Conservation (phyloP, 1,284 basidiomycete genomes). For the Inonotus hispidus region DNA sequence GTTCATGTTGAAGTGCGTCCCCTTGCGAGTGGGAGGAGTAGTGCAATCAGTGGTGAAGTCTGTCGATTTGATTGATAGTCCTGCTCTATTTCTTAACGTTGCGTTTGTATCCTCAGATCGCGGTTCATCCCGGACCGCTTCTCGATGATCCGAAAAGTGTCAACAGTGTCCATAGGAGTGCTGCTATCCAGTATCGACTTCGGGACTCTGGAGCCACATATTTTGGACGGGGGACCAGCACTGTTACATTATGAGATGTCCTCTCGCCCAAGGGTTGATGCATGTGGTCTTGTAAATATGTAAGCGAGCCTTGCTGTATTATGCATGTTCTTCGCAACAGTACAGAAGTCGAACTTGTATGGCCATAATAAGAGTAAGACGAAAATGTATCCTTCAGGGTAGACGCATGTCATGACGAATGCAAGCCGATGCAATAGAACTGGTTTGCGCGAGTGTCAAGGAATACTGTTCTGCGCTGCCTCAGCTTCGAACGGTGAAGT, state of each 20-base stretch:
- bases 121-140: conserved; percentile 52
- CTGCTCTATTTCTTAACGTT: conserved; percentile 2
- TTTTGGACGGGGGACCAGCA: conserved; percentile 66
- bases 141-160: conserved; percentile 31
- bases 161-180: conserved; percentile 42
- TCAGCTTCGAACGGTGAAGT: neutral
- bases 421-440: neutral
- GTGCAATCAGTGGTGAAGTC: conserved; percentile 70
- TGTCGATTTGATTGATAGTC: conserved; percentile 16
- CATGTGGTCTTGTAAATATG: neutral
- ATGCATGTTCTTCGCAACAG: neutral
- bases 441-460: neutral
- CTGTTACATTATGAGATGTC: conserved; percentile 55
- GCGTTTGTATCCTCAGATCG: conserved; percentile 42
- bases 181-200: conserved; percentile 63
- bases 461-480: neutral
- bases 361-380: neutral
- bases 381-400: too few species aligned
- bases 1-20: conserved; percentile 67
- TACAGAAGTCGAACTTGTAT: neutral
- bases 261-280: conserved; percentile 2
- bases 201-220: conserved; percentile 57
- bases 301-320: neutral
- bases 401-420: too few species aligned
- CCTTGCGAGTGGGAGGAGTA: conserved; percentile 65